Evolutionary conservation across 805 yeast genomes (phyloP), one percentile per base, ranked within the genome.

Genomic region (Brettanomyces sp.): DNA sequence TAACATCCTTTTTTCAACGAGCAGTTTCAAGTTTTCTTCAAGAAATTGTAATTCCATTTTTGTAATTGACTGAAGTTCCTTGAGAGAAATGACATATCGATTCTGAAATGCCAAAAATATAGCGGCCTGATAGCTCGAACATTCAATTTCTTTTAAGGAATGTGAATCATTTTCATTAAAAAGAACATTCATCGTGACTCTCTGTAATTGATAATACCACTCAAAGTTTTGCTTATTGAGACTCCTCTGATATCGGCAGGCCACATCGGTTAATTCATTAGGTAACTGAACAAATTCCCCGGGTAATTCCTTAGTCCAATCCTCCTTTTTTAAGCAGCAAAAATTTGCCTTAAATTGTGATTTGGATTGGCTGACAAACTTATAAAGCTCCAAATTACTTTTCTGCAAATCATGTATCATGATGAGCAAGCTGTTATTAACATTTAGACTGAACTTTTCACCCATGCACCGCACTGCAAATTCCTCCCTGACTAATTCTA

Each of bases 171-270:
- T 68, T 11, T 49, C 49, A 13, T 56, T 56, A 49, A 72, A 72
- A 21, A 55, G 48, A 2, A 63, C 64, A 12, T 51, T 47, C 13
- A 74, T 57, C 0, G 56, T 51, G 18, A 73, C 47, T 48, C 70
- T 72, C 44, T 74, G 77, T 14, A 73, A 56, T 14, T 68, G 60
- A 42, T 62, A 67, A 44, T 58, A 61, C 79, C 78, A 73, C 48
- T 70, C 67, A 13, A 72, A 56, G 6, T 43, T 43, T 28, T 49
- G 42, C 7, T 44, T 30, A 1, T 39, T 30, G 4, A 40, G 45
- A 28, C 45, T 51, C 37, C 41, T 53, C 2, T 36, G 13, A 39
- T 54, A 57, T 39, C 45, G 52, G 6, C 45, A 45, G 5, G 28
- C 32, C 4, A 44, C 22, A 1, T 8, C 36, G 13, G 37, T 39